phyloP scores from a whole-genome alignment of 2,329 filamentous ascomycete genomes.

The Gnomoniopsis sp. region DNA sequence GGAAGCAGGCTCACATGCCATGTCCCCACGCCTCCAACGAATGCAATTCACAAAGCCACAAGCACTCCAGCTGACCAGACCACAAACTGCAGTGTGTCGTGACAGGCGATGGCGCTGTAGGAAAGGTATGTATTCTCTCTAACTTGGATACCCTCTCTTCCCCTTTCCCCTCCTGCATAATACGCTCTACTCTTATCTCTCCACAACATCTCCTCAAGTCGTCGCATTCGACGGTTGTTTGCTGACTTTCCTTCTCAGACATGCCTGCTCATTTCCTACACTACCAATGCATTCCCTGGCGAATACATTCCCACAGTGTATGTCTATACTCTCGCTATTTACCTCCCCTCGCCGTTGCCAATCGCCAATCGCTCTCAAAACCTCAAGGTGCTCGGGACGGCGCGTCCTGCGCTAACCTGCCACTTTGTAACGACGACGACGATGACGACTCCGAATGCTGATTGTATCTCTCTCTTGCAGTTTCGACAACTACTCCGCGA shows the following conservation, averaged over 20 bases:
- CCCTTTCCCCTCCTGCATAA: not conserved
- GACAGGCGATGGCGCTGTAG: conserved; percentile 97
- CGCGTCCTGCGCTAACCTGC: not conserved
- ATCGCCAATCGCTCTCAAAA: conserved; percentile 9
- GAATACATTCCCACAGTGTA: conserved; percentile 99
- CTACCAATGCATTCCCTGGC: conserved; percentile 98
- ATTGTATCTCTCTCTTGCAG: conserved; percentile 43
- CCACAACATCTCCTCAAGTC: not conserved
- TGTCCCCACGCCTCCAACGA: not conserved
- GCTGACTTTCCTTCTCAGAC: conserved; percentile 55
- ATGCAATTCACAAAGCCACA: not conserved
- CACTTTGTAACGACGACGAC: not conserved
- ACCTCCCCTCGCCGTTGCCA: not conserved
- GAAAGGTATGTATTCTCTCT: conserved; percentile 68
- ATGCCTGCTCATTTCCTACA: conserved; percentile 98
- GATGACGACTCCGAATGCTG: conserved; percentile 14
- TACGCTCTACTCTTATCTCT: not conserved
- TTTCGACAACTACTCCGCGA: conserved; percentile 98
- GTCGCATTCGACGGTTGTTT: not conserved
- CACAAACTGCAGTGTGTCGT: conserved; percentile 75
- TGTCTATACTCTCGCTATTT: not conserved
- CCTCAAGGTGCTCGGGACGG: conserved; percentile 14
- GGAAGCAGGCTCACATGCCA: not conserved
- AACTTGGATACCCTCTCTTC: not conserved
- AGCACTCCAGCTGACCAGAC: conserved; percentile 30